Evolutionary conservation across 1,284 basidiomycete species (phyloP), one percentile per base, ranked within the genome.

Genomic region (Rhodotorula sp.): DNA sequence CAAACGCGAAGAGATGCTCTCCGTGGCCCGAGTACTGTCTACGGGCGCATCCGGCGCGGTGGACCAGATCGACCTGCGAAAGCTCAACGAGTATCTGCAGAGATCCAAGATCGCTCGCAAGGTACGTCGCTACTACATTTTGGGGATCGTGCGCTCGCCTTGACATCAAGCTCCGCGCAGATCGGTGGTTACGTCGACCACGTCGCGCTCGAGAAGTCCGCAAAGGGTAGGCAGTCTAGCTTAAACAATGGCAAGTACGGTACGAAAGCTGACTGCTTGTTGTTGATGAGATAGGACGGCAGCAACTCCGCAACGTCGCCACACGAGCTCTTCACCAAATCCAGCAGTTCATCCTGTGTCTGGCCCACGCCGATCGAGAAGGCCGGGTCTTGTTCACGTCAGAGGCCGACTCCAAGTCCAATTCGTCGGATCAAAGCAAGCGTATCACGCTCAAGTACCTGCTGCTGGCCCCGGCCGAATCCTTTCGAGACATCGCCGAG

Each of bases 391-490:
- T 82, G 12, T 72, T 83, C 1, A 78, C 79, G 55, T 42, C 61
- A 22, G 42, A 29, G 66, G 6, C 4, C 48, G 49, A 62, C 8
- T 46, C 33, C 4, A 57, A 61, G 59, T 33, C 58, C 4, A 72
- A 66, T 2, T 0, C 53, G 10, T 26, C 53, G 53, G 26, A 26
- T 17, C 12, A n/a, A 12, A 14, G 26, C 12, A 29, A 15, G 12
- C 29, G 15, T 14, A 83, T 91, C 0, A 87, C 88, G 69, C 83
- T 98, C 66, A 93, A 91, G 77, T 99, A 97, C 78, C 91, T 97
- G 75, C 87, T 95, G 48, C 86, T 99, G n/a, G 96, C 99, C 77
- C 95, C 95, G 0, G 87, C 91, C 1, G 90, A 93, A 24, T 85
- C 89, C 68, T 99, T 99, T 80, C 83, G 85, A 64, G 89, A 91